A percentile compares a stretch with the other conserved stretches of the same genome.
Conservation (phyloP, 371 early-diverging fungal genomes). For the Mortierella sp. region DNA sequence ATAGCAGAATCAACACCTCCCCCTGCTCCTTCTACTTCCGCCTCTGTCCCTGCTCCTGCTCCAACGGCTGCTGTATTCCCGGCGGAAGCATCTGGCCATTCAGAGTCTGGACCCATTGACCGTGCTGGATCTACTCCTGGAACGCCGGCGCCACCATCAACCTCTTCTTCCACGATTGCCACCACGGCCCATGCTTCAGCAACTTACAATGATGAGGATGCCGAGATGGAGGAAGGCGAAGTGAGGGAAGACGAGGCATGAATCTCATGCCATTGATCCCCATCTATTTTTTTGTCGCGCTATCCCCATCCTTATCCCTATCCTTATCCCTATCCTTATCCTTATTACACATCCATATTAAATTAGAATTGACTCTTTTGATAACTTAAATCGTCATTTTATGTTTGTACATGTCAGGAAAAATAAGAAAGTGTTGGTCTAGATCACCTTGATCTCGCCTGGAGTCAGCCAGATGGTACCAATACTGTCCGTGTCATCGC, state of each 20-base stretch:
- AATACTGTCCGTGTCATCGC: not conserved
- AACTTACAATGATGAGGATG: not conserved
- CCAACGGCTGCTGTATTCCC: not conserved
- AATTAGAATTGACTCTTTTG: too few species aligned
- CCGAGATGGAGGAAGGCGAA: slow-evolving; percentile 10
- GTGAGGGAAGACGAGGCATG: not conserved
- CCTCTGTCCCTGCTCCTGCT: not conserved
- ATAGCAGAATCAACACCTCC: slow-evolving; percentile 10
- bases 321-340: too few species aligned
- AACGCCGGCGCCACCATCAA: slow-evolving; percentile 1
- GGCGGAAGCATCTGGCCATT: not conserved
- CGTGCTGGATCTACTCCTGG: not conserved
- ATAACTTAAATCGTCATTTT: too few species aligned
- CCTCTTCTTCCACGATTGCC: not conserved
- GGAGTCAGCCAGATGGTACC: slow-evolving; percentile 33
- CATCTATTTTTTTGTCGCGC: too few species aligned
- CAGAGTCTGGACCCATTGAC: not conserved
- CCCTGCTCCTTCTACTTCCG: not conserved
- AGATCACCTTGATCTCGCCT: slow-evolving; percentile 21
- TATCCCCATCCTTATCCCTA: too few species aligned
- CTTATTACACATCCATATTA: too few species aligned
- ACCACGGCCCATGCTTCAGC: not conserved
- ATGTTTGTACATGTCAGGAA: too few species aligned
- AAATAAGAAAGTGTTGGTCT: not conserved
- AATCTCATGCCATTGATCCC: not conserved